These are phyloP conservation scores for Craterostigma plantagineum DNA, from an alignment of 257 asterid species.

Conservation along the genomic window DNA sequence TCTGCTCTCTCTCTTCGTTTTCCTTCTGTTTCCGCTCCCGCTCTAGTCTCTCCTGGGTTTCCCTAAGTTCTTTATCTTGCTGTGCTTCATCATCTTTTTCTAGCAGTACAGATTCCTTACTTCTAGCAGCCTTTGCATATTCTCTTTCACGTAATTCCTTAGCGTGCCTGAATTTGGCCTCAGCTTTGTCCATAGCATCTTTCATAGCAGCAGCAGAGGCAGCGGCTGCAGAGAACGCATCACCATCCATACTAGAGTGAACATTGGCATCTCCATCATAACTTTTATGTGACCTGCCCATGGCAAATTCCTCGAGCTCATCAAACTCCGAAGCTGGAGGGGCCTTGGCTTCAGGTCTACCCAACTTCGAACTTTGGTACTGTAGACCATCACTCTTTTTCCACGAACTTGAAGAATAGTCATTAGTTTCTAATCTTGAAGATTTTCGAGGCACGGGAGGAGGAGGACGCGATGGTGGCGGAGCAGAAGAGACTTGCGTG, in stretches of 20 bases:
- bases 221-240: slow-evolving; percentile 70
- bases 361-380: slow-evolving; percentile 34
- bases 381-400: slow-evolving; percentile 41
- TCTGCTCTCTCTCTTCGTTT: slow-evolving; percentile 77
- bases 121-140: slow-evolving; percentile 60
- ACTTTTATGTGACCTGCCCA: slow-evolving; percentile 34
- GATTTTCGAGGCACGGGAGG: slow-evolving; percentile 65
- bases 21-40: slow-evolving; percentile 56
- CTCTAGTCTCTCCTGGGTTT: slow-evolving; percentile 56
- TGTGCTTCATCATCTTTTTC: slow-evolving; percentile 50
- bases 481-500: slow-evolving; percentile 78
- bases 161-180: slow-evolving; percentile 90
- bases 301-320: slow-evolving; percentile 81
- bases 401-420: slow-evolving; percentile 36
- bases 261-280: slow-evolving; percentile 28
- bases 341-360: slow-evolving; percentile 32
- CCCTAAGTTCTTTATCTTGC: slow-evolving; percentile 52
- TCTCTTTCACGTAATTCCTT: slow-evolving; percentile 96
- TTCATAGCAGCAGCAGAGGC: slow-evolving; percentile 99
- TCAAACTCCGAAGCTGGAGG: slow-evolving; percentile 63
- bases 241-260: slow-evolving; percentile 36
- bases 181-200: slow-evolving; percentile 98
- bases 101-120: slow-evolving; percentile 31
- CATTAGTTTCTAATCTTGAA: slow-evolving; percentile 29
- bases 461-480: slow-evolving; percentile 96